A percentile compares a stretch with the other conserved stretches of the same genome.
Evolutionary conservation across 345 rosid species (phyloP).

Genomic region (Kernera saxatilis): DNA sequence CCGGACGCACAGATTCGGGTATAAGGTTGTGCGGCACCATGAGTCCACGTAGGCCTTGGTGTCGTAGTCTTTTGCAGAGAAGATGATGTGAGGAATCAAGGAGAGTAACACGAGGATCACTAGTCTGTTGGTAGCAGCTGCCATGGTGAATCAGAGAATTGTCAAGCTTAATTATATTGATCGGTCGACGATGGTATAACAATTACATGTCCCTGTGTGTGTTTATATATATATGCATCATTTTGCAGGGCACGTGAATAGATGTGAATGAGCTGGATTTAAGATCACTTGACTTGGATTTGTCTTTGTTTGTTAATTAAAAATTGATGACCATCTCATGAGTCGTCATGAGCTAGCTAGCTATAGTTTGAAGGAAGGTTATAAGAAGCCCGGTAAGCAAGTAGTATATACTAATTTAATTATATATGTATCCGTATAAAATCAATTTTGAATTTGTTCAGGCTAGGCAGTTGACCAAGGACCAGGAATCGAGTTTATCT

Average conservation of each 20-base stretch:
- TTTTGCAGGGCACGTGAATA: slow-evolving; percentile 19
- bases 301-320: not conserved
- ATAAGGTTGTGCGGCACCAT: slow-evolving; percentile 55
- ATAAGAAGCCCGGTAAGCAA: slow-evolving; percentile 10
- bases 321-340: not conserved
- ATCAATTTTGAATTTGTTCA: not conserved
- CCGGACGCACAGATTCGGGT: slow-evolving; percentile 47
- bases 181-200: not conserved
- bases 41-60: slow-evolving; percentile 37
- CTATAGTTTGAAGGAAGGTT: slow-evolving; percentile 21
- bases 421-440: not conserved
- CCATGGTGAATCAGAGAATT: slow-evolving; percentile 14
- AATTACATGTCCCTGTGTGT: not conserved
- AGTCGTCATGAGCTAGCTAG: not conserved
- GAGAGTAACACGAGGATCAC: slow-evolving; percentile 16
- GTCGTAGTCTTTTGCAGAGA: slow-evolving; percentile 6
- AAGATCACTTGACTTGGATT: slow-evolving; percentile 17
- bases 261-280: slow-evolving; percentile 27
- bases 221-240: not conserved
- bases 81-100: slow-evolving; percentile 15
- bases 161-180: not conserved
- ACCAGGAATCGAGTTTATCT: not conserved
- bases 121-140: slow-evolving; percentile 10
- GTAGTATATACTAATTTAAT: not conserved
- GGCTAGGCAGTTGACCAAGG: slow-evolving; percentile 23